Evolutionary conservation across 192 early-diverging fungal species (phyloP).

Genomic region (Umbelopsis vinacea): DNA sequence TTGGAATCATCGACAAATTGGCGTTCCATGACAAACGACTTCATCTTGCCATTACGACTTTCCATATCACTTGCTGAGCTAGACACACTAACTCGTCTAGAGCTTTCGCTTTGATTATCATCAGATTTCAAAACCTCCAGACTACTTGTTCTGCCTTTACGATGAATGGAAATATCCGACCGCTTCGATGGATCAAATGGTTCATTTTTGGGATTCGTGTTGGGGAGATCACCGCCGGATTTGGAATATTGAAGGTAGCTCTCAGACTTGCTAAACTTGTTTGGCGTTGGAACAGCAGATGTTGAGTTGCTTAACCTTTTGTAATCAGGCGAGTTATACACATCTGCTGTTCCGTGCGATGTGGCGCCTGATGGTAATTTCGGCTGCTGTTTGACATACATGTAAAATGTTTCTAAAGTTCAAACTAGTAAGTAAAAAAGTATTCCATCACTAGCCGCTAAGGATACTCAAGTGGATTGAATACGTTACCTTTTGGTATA

Average conservation of each 20-base stretch:
- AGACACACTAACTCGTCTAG: neutral
- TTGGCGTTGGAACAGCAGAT: neutral
- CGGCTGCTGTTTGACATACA: constrained; percentile 15
- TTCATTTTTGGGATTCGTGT: neutral
- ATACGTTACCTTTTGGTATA: constrained; percentile 32
- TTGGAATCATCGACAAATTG: constrained; percentile 7
- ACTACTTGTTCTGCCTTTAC: constrained; percentile 35
- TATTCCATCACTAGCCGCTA: too few relatives aligned
- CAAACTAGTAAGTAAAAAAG: neutral
- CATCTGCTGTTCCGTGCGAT: neutral
- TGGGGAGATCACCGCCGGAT: constrained; percentile 9
- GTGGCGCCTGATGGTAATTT: neutral
- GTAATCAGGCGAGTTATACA: neutral
- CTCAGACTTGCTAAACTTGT: neutral
- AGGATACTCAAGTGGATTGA: neutral
- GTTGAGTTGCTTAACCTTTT: constrained; percentile 9
- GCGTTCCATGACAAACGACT: constrained; percentile 17
- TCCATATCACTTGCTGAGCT: constrained; percentile 1
- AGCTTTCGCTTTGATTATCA: constrained; percentile 18
- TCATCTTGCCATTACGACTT: neutral
- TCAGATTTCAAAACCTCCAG: constrained; percentile 30
- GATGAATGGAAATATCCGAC: neutral
- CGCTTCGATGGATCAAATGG: neutral
- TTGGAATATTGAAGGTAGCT: constrained; percentile 10
- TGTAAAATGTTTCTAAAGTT: constrained; percentile 17